These are phyloP conservation scores for Spathaspora girioi DNA, from an alignment of 805 yeast genomes.

Conservation along the genomic window DNA sequence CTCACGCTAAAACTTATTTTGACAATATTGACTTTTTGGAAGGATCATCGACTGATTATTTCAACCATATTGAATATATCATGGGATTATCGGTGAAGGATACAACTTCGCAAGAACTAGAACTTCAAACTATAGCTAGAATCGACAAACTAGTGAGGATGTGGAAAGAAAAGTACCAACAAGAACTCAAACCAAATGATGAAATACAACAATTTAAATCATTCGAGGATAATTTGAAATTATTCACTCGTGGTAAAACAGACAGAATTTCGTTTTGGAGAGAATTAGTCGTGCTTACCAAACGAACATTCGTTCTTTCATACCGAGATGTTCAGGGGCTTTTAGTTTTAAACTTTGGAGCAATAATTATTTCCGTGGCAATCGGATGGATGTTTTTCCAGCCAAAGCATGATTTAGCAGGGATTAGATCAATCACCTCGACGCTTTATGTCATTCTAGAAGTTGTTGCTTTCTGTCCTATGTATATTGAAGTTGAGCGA, in stretches of 20 bases:
- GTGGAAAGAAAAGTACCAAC: slow-evolving; percentile 12
- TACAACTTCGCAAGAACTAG: slow-evolving; percentile 21
- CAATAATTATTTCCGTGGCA: slow-evolving; percentile 51
- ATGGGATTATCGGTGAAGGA: slow-evolving; percentile 37
- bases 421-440: slow-evolving; percentile 56
- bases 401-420: slow-evolving; percentile 57
- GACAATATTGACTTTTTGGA: slow-evolving; percentile 13
- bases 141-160: slow-evolving; percentile 20
- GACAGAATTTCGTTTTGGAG: slow-evolving; percentile 22
- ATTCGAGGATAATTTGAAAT: slow-evolving; percentile 8
- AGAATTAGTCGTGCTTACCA: slow-evolving; percentile 32
- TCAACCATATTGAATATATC: slow-evolving; percentile 27
- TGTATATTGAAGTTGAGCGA: slow-evolving; percentile 37
- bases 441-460: slow-evolving; percentile 34
- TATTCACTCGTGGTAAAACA: slow-evolving; percentile 10
- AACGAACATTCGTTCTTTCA: slow-evolving; percentile 29
- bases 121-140: slow-evolving; percentile 18
- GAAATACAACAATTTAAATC: background rate
- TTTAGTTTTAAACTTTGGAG: slow-evolving; percentile 34
- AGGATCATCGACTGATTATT: slow-evolving; percentile 1
- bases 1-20: slow-evolving; percentile 50
- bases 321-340: slow-evolving; percentile 32
- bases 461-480: slow-evolving; percentile 37
- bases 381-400: slow-evolving; percentile 75
- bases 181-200: background rate